phyloP scores from a whole-genome alignment of 2,329 filamentous ascomycete species.

The Bisporella sp. region DNA sequence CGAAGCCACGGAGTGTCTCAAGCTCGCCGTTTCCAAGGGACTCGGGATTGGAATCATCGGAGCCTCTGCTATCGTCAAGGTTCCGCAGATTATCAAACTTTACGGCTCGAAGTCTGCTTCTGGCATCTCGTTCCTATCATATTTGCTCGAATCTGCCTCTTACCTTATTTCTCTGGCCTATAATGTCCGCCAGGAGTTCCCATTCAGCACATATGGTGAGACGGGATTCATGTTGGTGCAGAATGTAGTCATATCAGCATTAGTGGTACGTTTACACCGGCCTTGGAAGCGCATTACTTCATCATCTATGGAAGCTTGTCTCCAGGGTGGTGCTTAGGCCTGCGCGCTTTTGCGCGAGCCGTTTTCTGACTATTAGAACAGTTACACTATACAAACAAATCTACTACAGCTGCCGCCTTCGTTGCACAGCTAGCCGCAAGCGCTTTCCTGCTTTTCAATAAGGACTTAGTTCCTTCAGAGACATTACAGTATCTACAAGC shows the following conservation, averaged over 20 bases:
- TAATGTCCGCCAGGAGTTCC: constrained; percentile 83
- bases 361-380: background rate
- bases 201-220: constrained; percentile 96
- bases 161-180: constrained; percentile 90
- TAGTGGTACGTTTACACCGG: constrained; percentile 45
- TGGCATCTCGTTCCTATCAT: constrained; percentile 83
- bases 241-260: constrained; percentile 80
- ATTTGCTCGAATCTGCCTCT: constrained; percentile 82
- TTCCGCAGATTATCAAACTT: constrained; percentile 94
- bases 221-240: constrained; percentile 86
- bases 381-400: constrained; percentile 70
- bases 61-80: constrained; percentile 86
- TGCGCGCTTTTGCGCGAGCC: too few relatives aligned
- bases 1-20: constrained; percentile 70
- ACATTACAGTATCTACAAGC: constrained; percentile 62
- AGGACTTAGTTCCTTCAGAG: constrained; percentile 52
- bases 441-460: constrained; percentile 63
- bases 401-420: constrained; percentile 64
- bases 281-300: too few relatives aligned
- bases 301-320: too few relatives aligned
- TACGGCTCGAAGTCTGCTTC: constrained; percentile 70
- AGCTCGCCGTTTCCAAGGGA: constrained; percentile 84
- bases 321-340: too few relatives aligned
- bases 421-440: constrained; percentile 67
- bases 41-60: constrained; percentile 91